A percentile compares a stretch with the other conserved stretches of the same genome.
Evolutionary conservation across 345 rosid species (phyloP).

Genomic region (Mercurialis annua): DNA sequence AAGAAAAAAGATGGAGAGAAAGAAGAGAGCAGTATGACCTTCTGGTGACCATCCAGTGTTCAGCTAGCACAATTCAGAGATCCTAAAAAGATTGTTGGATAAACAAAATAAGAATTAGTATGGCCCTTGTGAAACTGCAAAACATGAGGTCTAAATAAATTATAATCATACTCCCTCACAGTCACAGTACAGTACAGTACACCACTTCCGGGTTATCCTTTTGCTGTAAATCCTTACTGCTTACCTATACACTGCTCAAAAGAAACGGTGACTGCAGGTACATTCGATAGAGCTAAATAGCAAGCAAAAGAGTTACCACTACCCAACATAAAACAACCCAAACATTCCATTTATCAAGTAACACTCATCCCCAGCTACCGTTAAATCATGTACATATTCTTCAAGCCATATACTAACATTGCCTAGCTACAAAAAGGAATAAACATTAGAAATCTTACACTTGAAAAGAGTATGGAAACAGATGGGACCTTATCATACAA

Average conservation of each 20-base stretch:
- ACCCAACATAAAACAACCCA: not conserved
- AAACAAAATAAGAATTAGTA: slow-evolving; percentile 4
- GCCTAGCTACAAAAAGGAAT: not conserved
- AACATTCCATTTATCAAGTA: slow-evolving; percentile 6
- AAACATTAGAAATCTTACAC: not conserved
- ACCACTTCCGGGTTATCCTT: not conserved
- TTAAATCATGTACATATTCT: slow-evolving; percentile 1
- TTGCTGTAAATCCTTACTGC: not conserved
- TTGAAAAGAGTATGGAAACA: not conserved
- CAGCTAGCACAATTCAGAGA: slow-evolving; percentile 29
- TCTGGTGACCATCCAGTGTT: slow-evolving; percentile 22
- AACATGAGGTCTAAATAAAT: not conserved
- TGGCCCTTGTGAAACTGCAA: not conserved
- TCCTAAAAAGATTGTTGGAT: slow-evolving; percentile 22
- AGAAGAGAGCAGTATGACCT: no score
- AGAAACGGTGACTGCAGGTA: slow-evolving; percentile 1
- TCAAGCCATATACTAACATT: not conserved
- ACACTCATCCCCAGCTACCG: slow-evolving; percentile 3
- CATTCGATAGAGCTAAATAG: not conserved
- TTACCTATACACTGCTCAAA: slow-evolving; percentile 12
- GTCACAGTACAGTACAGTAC: not conserved
- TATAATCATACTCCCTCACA: slow-evolving; percentile 17
- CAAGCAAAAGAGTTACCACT: not conserved
- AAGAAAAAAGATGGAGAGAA: no score
- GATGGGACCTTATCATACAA: not conserved